phyloP scores from a whole-genome alignment of 1,139 yeast genomes.

The Geotrichum phurueaensis region DNA sequence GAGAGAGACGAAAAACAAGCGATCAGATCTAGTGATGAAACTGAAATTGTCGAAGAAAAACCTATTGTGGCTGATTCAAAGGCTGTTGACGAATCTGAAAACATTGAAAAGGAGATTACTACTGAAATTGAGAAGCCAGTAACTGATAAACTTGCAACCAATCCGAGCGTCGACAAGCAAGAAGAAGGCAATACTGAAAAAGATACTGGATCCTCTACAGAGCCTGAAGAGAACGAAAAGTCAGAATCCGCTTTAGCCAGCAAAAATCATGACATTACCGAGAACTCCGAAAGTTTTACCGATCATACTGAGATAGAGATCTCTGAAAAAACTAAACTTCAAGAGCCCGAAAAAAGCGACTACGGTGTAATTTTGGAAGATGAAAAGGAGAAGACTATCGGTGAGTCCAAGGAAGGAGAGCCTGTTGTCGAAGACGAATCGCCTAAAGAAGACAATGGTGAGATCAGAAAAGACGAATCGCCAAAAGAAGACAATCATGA shows the following conservation, averaged over 20 bases:
- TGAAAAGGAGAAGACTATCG: not conserved
- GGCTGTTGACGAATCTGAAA: not conserved
- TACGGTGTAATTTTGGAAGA: slow-evolving; percentile 9
- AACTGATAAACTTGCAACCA: not conserved
- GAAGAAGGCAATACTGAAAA: not conserved
- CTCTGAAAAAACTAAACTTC: not conserved
- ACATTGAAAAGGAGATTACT: not conserved
- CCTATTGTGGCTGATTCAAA: not conserved
- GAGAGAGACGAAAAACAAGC: not conserved
- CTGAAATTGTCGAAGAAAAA: not conserved
- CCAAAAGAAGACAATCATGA: not conserved
- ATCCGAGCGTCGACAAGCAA: not conserved
- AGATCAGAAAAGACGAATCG: not conserved
- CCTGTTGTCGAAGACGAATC: not conserved
- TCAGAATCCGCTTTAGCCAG: not conserved
- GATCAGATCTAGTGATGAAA: not conserved
- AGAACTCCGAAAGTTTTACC: not conserved
- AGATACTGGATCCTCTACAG: not conserved
- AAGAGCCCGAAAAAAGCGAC: not conserved
- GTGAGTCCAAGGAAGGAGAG: not conserved
- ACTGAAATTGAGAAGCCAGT: not conserved
- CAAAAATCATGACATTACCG: not conserved
- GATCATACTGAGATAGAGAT: not conserved
- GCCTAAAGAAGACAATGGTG: not conserved
- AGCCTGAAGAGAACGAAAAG: slow-evolving; percentile 1